A percentile compares a stretch with the other conserved stretches of the same genome.
Conservation (phyloP, 352 stramenopile genomes). For the Globisporangium iwayamae region DNA sequence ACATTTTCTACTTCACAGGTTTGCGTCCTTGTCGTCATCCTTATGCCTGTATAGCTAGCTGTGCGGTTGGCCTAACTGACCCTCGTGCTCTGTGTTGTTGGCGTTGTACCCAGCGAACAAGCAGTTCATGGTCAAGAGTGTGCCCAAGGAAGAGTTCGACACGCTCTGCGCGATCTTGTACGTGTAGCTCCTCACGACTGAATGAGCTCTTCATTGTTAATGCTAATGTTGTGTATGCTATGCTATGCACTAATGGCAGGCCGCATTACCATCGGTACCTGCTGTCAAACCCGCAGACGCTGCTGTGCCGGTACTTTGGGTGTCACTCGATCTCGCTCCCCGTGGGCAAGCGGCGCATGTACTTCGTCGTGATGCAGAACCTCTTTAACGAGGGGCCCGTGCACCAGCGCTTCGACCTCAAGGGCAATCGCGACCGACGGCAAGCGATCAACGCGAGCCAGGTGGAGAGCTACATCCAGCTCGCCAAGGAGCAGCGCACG, state of each 20-base stretch:
- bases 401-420: slow-evolving; percentile 81
- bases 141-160: slow-evolving; percentile 83
- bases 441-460: slow-evolving; percentile 61
- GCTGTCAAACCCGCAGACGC: slow-evolving; percentile 65
- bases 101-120: slow-evolving; percentile 52
- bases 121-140: slow-evolving; percentile 88
- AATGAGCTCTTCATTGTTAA: not conserved
- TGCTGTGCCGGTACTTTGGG: slow-evolving; percentile 80
- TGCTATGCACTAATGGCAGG: slow-evolving; percentile 1
- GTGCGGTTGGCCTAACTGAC: not conserved
- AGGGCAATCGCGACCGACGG: slow-evolving; percentile 73
- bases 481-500: slow-evolving; percentile 46
- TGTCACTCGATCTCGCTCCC: slow-evolving; percentile 84
- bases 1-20: slow-evolving; percentile 87
- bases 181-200: slow-evolving; percentile 8
- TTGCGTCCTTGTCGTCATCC: not conserved
- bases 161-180: slow-evolving; percentile 76
- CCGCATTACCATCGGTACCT: slow-evolving; percentile 81
- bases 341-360: slow-evolving; percentile 81
- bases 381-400: slow-evolving; percentile 76
- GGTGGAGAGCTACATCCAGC: slow-evolving; percentile 63
- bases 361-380: slow-evolving; percentile 89
- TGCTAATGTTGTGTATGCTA: not conserved
- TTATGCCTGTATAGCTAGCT: not conserved
- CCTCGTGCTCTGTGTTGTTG: not conserved